A percentile compares a stretch with the other conserved stretches of the same genome.
These are phyloP conservation scores for Aspergillus sp. DNA, from an alignment of 2,329 filamentous ascomycete genomes.

Conservation along the genomic window DNA sequence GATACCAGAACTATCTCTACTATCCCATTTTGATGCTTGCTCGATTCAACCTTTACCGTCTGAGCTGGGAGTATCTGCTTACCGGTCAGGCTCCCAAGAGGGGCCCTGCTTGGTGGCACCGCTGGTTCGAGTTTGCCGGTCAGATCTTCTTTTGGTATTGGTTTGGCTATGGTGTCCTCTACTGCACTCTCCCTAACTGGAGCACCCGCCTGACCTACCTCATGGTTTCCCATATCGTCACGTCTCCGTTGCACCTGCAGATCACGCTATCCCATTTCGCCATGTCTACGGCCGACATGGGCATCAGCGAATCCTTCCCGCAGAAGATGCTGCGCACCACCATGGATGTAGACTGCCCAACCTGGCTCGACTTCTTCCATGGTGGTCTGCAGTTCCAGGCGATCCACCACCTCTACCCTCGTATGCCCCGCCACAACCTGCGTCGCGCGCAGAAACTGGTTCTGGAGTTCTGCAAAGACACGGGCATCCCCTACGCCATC, in stretches of 20 bases:
- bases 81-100: constrained; percentile 68
- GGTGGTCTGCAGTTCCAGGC: constrained; percentile 88
- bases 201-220: constrained; percentile 71
- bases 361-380: constrained; percentile 86
- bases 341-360: constrained; percentile 87
- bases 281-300: constrained; percentile 87
- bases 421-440: constrained; percentile 82
- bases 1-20: constrained; percentile 78
- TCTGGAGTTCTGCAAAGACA: constrained; percentile 77
- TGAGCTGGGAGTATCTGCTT: constrained; percentile 77
- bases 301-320: constrained; percentile 79
- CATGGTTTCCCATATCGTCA: constrained; percentile 76
- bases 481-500: constrained; percentile 78
- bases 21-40: constrained; percentile 78
- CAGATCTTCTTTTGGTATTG: constrained; percentile 81
- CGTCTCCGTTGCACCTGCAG: constrained; percentile 80
- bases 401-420: constrained; percentile 81
- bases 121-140: constrained; percentile 74
- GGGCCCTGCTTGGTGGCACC: constrained; percentile 79
- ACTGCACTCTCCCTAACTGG: constrained; percentile 68
- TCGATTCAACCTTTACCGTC: constrained; percentile 81
- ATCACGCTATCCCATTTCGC: constrained; percentile 91
- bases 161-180: constrained; percentile 81
- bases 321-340: constrained; percentile 90
- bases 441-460: constrained; percentile 73